Conservation (phyloP, 176 grass and related monocot genomes). For the Tillandsia fasciculata region DNA sequence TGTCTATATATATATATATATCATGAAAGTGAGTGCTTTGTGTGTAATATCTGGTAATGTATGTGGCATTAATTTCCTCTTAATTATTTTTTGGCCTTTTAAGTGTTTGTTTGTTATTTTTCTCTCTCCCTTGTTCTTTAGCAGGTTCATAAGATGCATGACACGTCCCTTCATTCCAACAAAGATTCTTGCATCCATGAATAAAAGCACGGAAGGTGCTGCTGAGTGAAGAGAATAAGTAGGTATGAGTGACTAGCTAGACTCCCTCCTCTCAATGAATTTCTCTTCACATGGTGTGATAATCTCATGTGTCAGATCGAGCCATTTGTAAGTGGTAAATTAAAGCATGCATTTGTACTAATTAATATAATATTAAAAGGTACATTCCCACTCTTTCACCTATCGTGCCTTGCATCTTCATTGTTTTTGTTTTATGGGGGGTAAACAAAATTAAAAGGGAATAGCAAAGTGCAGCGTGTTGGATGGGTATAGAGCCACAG, state of each 20-base stretch:
- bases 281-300: background rate
- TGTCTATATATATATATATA: background rate
- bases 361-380: conserved; percentile 9
- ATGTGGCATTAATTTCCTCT: background rate
- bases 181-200: conserved; percentile 12
- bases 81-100: background rate
- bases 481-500: background rate
- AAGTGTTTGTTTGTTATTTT: background rate
- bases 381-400: background rate
- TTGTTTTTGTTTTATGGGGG: background rate
- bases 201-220: background rate
- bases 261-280: background rate
- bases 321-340: background rate
- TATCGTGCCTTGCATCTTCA: background rate
- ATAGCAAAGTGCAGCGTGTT: background rate
- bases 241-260: background rate
- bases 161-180: conserved; percentile 6
- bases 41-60: background rate
- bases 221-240: background rate
- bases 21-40: background rate
- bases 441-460: background rate
- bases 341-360: background rate
- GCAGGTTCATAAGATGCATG: conserved; percentile 7
- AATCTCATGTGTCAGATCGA: background rate
- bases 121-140: background rate